Evolutionary conservation across 345 rosid genomes (phyloP).

Genomic region (Firmiana major): DNA sequence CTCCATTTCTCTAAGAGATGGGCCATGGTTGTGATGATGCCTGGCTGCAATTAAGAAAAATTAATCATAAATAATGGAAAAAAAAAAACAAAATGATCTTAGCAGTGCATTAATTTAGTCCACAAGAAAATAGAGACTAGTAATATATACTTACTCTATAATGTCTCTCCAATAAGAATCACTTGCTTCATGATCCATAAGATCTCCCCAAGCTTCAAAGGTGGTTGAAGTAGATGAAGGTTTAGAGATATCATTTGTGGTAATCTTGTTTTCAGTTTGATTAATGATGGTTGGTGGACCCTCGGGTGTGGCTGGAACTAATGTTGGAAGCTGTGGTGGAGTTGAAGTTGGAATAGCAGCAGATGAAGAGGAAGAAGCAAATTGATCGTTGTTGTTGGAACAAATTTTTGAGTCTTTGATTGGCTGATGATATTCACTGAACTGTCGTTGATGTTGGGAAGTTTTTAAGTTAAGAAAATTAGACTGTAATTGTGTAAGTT

Average conservation of each 20-base stretch:
- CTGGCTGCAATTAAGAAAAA: constrained; percentile 34
- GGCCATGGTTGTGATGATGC: constrained; percentile 51
- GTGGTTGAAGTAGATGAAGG: constrained; percentile 50
- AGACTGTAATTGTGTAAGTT: constrained; percentile 26
- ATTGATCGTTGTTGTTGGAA: constrained; percentile 4
- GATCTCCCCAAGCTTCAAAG: constrained; percentile 45
- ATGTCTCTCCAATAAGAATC: constrained; percentile 55
- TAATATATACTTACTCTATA: constrained; percentile 39
- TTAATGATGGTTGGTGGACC: constrained; percentile 13
- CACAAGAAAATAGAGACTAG: too few relatives aligned
- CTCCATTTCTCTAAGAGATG: constrained; percentile 19
- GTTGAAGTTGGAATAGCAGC: constrained; percentile 6
- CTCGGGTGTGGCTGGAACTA: constrained; percentile 44
- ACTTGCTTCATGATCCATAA: constrained; percentile 45
- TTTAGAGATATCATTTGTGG: constrained; percentile 33
- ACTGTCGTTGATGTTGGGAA: constrained; percentile 9
- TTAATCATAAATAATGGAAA: background rate
- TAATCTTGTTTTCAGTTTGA: constrained; percentile 22
- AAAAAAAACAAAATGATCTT: background rate
- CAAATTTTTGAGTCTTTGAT: constrained; percentile 15
- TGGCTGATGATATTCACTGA: constrained; percentile 8
- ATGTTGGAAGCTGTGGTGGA: constrained; percentile 29
- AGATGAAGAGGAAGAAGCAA: constrained; percentile 25
- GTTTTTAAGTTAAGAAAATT: constrained; percentile 24
- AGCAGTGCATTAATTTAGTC: background rate